Evolutionary conservation across 192 early-diverging fungal species (phyloP), one percentile per base, ranked within the genome.

Genomic region (Backusella australiensis): DNA sequence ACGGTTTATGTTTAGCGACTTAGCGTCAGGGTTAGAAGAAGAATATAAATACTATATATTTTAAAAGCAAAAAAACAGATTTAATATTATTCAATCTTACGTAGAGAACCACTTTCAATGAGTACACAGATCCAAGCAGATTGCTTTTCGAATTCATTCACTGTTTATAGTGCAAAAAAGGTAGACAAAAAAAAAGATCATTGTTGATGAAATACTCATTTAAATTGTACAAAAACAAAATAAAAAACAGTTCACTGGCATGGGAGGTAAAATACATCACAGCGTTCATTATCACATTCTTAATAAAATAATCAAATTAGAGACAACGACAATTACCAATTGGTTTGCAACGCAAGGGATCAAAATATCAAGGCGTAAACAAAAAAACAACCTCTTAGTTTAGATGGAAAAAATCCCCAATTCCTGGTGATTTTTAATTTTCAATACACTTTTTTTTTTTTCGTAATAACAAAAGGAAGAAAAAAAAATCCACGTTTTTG

Each of bases 161-260:
- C 88, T 21, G 95, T 96, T 1, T 96, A 93, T 73, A 93, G 94
- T 34, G 95, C 96, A 21, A 98, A 98, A 87, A 95, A 94, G 80
- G 75, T 73, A 76, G 49, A 15, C 23, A 9, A 72, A 59, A 6
- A 11, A 59, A 29, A 11, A 63, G 29, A 49, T 49, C 4, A 21
- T n/a, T 5, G 5, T 7, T 49, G 46, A n/a, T 49, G 46, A 49
- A 49, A n/a, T n/a, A 29, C 56, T 59, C 2, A 63, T 14, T 4
- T 29, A 9, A 56, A 56, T 23, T 26, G 17, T 7, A 59, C 17
- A 59, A 6, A 59, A 59, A 26, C 19, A 19, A 52, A n/a, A 53
- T 21, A 53, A 59, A 59, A 23, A 23, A 29, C 19, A 63, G 56
- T 63, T 63, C 26, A 63, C 56, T 12, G 56, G 56, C 11, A 63